Percentiles rank a stretch among this genome's conserved stretches.
phyloP scores from a whole-genome alignment of 2,329 filamentous ascomycete genomes.

The Massarina eburnea region DNA sequence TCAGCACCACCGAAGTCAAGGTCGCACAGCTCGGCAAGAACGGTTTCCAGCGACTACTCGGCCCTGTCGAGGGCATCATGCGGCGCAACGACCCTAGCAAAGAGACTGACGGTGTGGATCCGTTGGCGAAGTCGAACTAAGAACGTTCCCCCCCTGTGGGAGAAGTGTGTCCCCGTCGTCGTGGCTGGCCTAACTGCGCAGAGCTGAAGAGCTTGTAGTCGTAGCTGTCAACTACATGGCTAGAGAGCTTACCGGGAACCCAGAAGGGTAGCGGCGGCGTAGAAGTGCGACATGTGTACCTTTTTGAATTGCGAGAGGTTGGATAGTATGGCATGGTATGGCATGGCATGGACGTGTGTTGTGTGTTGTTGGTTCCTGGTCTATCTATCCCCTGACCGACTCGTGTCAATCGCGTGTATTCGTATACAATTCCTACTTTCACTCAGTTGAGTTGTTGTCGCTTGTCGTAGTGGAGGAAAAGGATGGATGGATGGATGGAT shows the following conservation, averaged over 20 bases:
- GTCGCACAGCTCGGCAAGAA: conserved; percentile 90
- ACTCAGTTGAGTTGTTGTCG: conserved; percentile 40
- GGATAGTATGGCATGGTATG: conserved; percentile 6
- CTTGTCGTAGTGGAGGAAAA: conserved; percentile 19
- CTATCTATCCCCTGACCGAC: too few relatives aligned
- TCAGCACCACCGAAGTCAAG: conserved; percentile 84
- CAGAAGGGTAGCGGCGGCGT: not conserved
- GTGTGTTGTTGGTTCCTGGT: too few relatives aligned
- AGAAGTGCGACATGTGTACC: not conserved
- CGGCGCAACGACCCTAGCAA: conserved; percentile 67
- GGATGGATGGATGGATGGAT: conserved; percentile 12
- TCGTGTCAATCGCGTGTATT: conserved; percentile 43
- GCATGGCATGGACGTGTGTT: too few relatives aligned
- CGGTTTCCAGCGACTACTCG: conserved; percentile 89
- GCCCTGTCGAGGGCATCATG: conserved; percentile 94
- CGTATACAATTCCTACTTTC: conserved; percentile 42
- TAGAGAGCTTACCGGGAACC: too few relatives aligned
- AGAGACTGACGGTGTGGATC: conserved; percentile 62
- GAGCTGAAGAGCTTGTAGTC: too few relatives aligned
- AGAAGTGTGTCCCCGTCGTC: too few relatives aligned
- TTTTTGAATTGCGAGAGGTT: conserved; percentile 1
- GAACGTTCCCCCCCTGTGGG: not conserved
- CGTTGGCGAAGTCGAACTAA: conserved; percentile 48
- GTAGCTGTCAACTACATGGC: too few relatives aligned
- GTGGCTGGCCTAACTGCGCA: too few relatives aligned